phyloP scores from a whole-genome alignment of 2,329 filamentous ascomycete species.

The Tolypocladium paradoxum region DNA sequence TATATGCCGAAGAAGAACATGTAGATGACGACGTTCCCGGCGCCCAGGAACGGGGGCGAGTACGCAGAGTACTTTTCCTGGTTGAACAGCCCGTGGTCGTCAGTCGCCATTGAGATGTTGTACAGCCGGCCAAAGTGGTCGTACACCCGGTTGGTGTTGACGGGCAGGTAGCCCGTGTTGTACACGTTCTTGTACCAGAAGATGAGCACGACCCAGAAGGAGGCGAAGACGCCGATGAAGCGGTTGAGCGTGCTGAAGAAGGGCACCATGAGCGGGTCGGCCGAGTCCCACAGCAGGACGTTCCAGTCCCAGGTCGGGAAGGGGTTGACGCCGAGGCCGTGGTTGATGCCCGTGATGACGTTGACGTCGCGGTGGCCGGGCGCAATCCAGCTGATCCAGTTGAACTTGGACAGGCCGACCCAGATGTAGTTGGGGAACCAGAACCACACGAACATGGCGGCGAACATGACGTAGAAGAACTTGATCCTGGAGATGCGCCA shows the following conservation, averaged over 20 bases:
- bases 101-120: conserved; percentile 31
- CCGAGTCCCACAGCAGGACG: conserved; percentile 29
- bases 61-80: conserved; percentile 34
- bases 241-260: conserved; percentile 53
- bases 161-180: conserved; percentile 42
- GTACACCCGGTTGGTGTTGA: conserved; percentile 40
- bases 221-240: conserved; percentile 44
- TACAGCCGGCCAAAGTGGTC: conserved; percentile 37
- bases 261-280: conserved; percentile 36
- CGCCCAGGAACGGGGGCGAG: conserved; percentile 39
- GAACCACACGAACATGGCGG: conserved; percentile 45
- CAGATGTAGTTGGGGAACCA: conserved; percentile 49
- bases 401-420: conserved; percentile 39
- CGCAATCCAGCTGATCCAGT: conserved; percentile 47
- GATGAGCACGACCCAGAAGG: conserved; percentile 41
- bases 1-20: conserved; percentile 46
- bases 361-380: conserved; percentile 32
- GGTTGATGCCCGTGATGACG: conserved; percentile 31
- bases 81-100: conserved; percentile 34
- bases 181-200: conserved; percentile 50
- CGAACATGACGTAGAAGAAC: conserved; percentile 40
- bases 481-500: conserved; percentile 38
- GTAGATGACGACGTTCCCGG: conserved; percentile 40
- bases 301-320: conserved; percentile 40
- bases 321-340: conserved; percentile 34